Conservation (phyloP, 73 alveolate species). For the Paramecium caudatum region DNA sequence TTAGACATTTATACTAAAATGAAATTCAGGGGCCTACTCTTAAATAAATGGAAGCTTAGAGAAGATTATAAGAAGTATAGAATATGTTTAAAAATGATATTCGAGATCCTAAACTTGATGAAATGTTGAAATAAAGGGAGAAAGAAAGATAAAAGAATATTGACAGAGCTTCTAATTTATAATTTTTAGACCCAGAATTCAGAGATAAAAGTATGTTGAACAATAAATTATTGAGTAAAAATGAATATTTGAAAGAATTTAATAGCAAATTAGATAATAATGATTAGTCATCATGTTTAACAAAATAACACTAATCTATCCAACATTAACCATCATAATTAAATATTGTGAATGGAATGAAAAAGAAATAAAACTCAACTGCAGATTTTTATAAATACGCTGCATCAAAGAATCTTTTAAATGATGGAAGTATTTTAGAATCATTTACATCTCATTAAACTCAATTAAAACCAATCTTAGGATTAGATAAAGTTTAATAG, state of each 20-base stretch:
- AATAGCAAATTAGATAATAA: conserved; percentile 16
- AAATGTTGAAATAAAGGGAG: conserved; percentile 28
- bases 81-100: conserved; percentile 53
- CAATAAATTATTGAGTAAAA: background rate
- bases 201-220: conserved; percentile 16
- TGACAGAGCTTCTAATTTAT: conserved; percentile 28
- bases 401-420: conserved; percentile 1
- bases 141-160: conserved; percentile 42
- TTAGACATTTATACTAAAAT: conserved; percentile 57
- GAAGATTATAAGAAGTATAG: conserved; percentile 63
- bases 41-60: conserved; percentile 59
- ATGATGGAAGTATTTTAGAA: conserved; percentile 34
- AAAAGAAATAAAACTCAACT: background rate
- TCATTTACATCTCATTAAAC: background rate
- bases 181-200: conserved; percentile 58
- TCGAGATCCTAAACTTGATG: conserved; percentile 50
- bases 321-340: background rate
- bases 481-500: background rate
- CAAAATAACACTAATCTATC: background rate
- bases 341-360: background rate
- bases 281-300: background rate
- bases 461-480: background rate
- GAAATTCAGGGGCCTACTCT: conserved; percentile 63
- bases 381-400: conserved; percentile 68
- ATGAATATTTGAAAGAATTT: background rate